Conservation (phyloP, 1,139 yeast genomes). For the Trichomonascaceae sp. region DNA sequence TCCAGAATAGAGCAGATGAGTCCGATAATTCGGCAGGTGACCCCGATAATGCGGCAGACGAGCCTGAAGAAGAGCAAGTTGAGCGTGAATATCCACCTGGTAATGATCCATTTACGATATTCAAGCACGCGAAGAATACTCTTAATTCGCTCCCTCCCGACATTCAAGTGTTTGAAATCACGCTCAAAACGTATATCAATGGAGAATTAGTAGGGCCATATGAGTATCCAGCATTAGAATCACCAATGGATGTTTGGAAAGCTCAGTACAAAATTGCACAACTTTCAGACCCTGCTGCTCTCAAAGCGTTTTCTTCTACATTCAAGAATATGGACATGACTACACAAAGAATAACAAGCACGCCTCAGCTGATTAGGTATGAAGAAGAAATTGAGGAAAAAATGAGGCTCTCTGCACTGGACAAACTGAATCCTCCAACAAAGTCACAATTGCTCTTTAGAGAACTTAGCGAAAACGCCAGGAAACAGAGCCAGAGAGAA, state of each 20-base stretch:
- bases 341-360: conserved; percentile 20
- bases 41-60: neutral
- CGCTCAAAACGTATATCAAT: conserved; percentile 14
- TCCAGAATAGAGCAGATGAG: conserved; percentile 20
- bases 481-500: conserved; percentile 10
- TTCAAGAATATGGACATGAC: conserved; percentile 12
- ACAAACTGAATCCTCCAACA: conserved; percentile 26
- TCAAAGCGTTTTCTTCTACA: conserved; percentile 14
- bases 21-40: neutral
- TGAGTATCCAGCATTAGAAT: conserved; percentile 15
- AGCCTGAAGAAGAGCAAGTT: neutral
- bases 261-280: conserved; percentile 18
- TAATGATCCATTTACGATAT: conserved; percentile 20
- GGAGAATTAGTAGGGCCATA: conserved; percentile 12
- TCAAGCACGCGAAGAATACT: conserved; percentile 17
- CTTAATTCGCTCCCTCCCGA: conserved; percentile 18
- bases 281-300: conserved; percentile 10
- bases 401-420: conserved; percentile 15
- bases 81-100: conserved; percentile 10
- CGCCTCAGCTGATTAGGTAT: conserved; percentile 23
- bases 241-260: conserved; percentile 16
- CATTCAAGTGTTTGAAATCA: conserved; percentile 15
- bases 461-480: conserved; percentile 21
- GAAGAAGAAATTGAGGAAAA: conserved; percentile 20
- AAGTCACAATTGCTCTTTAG: conserved; percentile 26